Evolutionary conservation across 2,329 filamentous ascomycete species (phyloP).

Genomic region (Juglanconis juglandina): DNA sequence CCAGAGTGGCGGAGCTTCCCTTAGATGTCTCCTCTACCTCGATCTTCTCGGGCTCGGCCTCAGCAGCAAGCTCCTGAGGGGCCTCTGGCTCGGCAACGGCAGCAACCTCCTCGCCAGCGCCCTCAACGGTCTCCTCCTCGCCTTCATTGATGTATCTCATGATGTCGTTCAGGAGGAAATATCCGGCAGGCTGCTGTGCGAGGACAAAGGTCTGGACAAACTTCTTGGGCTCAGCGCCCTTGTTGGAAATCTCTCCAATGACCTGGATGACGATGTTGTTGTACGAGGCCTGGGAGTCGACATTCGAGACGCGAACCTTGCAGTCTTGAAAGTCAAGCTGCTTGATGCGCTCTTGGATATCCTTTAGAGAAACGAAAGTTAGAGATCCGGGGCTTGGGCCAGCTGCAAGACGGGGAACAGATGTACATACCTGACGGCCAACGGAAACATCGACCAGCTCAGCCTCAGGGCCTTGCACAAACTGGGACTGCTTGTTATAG

Average conservation of each 20-base stretch:
- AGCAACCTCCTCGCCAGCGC: conserved; percentile 23
- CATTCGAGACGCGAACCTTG: conserved; percentile 97
- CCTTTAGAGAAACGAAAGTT: conserved; percentile 43
- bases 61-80: conserved; percentile 31
- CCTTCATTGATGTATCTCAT: conserved; percentile 85
- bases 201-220: conserved; percentile 98
- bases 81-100: conserved; percentile 26
- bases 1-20: conserved; percentile 28
- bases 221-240: conserved; percentile 84
- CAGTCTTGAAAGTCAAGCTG: conserved; percentile 91
- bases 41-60: conserved; percentile 30
- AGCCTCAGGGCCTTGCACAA: conserved; percentile 87
- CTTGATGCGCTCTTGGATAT: conserved; percentile 92
- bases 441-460: conserved; percentile 83
- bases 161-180: conserved; percentile 98
- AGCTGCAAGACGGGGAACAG: not conserved
- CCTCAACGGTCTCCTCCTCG: conserved; percentile 65
- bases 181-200: conserved; percentile 91
- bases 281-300: conserved; percentile 90
- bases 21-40: conserved; percentile 31
- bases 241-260: conserved; percentile 97
- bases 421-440: conserved; percentile 73
- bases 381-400: not conserved
- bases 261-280: conserved; percentile 96
- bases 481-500: conserved; percentile 94